Percentiles rank a stretch among this genome's conserved stretches.
phyloP scores from a whole-genome alignment of 1,284 basidiomycete species.

The Apiotrichum porosum region DNA sequence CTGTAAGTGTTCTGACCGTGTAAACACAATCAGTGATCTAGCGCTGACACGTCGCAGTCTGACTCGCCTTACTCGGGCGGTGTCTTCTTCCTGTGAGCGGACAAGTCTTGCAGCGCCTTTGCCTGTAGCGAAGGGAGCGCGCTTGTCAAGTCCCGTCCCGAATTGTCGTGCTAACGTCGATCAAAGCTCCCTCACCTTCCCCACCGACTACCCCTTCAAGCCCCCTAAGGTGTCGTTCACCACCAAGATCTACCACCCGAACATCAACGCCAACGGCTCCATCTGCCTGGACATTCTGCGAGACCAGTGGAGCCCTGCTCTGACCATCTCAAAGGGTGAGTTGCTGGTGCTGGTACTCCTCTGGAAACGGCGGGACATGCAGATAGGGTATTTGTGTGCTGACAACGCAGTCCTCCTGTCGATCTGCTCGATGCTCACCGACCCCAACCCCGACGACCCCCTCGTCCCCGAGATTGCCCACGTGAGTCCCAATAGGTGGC shows the following conservation, averaged over 20 bases:
- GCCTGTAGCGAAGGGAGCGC: no score
- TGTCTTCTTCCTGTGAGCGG: slow-evolving; percentile 84
- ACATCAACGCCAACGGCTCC: slow-evolving; percentile 70
- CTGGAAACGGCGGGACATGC: no score
- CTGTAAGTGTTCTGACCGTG: slow-evolving; percentile 56
- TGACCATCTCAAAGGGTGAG: slow-evolving; percentile 96
- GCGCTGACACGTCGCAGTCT: slow-evolving; percentile 55
- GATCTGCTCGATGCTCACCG: slow-evolving; percentile 94
- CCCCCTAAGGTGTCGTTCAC: slow-evolving; percentile 99
- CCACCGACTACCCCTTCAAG: slow-evolving; percentile 90
- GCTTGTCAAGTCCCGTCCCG: no score
- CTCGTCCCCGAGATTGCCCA: slow-evolving; percentile 57
- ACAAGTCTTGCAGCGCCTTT: no score
- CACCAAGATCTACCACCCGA: slow-evolving; percentile 67
- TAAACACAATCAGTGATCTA: no score
- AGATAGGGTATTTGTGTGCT: no score
- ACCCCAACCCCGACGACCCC: slow-evolving; percentile 96
- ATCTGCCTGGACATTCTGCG: slow-evolving; percentile 97
- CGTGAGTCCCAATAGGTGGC: slow-evolving; percentile 29
- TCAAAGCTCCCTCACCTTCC: slow-evolving; percentile 51
- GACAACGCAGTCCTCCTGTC: slow-evolving; percentile 75
- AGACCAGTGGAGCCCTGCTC: slow-evolving; percentile 96
- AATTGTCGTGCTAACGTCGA: no score
- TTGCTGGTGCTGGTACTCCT: not conserved
- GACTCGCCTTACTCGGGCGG: slow-evolving; percentile 94